Evolutionary conservation across 345 rosid genomes (phyloP).

Genomic region (Rhizophora mangle): DNA sequence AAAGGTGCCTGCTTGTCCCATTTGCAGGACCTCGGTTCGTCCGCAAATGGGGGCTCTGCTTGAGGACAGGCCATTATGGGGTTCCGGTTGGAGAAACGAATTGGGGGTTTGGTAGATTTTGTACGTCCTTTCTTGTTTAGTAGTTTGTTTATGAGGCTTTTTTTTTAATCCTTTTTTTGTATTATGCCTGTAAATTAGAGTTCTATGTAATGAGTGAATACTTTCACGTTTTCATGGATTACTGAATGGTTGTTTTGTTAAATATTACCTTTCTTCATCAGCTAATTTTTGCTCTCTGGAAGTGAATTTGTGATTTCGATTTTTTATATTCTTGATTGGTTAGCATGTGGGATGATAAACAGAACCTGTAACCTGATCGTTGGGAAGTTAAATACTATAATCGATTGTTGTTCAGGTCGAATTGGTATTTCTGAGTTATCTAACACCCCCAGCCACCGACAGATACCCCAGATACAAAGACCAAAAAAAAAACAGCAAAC

Average conservation of each 20-base stretch:
- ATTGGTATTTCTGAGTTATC: neutral
- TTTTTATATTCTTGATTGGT: neutral
- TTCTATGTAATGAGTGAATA: neutral
- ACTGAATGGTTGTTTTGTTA: neutral
- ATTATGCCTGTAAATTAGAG: neutral
- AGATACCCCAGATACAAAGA: too few species aligned
- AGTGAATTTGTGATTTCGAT: neutral
- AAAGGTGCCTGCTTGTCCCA: constrained; percentile 67
- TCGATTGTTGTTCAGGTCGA: neutral
- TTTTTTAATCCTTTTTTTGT: neutral
- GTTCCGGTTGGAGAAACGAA: constrained; percentile 22
- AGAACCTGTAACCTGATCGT: neutral
- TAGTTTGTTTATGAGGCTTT: neutral
- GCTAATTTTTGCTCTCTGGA: neutral
- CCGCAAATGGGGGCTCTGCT: constrained; percentile 1
- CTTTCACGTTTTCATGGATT: constrained; percentile 2
- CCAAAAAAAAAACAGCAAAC: too few species aligned
- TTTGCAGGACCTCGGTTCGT: constrained; percentile 54
- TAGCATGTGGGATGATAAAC: neutral
- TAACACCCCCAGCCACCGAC: too few species aligned
- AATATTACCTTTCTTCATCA: neutral
- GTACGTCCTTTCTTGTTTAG: constrained; percentile 18
- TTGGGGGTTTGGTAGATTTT: constrained; percentile 34
- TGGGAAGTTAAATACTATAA: neutral
- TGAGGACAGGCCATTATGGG: constrained; percentile 23